Base-by-base conservation (phyloP, 2,329 filamentous ascomycete species). In the Phialophora verrucosa region DNA sequence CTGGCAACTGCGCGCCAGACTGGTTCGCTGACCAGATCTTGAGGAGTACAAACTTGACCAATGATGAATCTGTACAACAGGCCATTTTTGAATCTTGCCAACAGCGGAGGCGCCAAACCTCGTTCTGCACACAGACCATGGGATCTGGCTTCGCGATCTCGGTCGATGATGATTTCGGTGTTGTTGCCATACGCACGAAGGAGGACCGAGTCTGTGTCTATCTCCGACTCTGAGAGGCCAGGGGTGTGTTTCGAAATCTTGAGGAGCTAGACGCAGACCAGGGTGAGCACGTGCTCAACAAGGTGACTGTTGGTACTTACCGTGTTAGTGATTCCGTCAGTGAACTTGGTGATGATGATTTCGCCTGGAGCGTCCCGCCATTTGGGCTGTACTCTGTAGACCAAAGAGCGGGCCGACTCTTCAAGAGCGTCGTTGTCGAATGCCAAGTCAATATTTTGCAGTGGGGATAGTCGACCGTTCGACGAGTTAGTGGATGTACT, bases 311-410 rank as follows among this genome's bases (percentile, higher is more conserved):
- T 38, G 38, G 47, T 62, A 83, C 84, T 72, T 80, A 88, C 86
- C 71, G 93, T 98, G 80, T 99, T 99, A 72, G 95, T 99, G 81
- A 98, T 99, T 76, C 95, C 95, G 75, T 99, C 95, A 47, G 93
- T 99, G 82, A 98, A 99, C 70, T 91, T 90, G 72, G 92, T 85
- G 76, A 98, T 92, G 75, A 95, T 89, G 73, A 99, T 85, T 51
- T 89, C 86, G 64, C 91, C 90, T 70, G 89, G 87, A 42, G 86
- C 82, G 56, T 85, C 84, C 72, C 88, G 85, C 95, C 95, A 99
- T 73, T 96, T 88, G 11, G 93, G 93, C 66, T 90, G 87, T 68
- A 97, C 83, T 31, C 91, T 86, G 72, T 92, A 83, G 74, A 97
- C 89, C 70, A 99, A 87, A 70, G 86, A 86, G 68, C 91, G 83